phyloP scores from a whole-genome alignment of 495 filamentous ascomycete species.

The Penicillium pancosmium region DNA sequence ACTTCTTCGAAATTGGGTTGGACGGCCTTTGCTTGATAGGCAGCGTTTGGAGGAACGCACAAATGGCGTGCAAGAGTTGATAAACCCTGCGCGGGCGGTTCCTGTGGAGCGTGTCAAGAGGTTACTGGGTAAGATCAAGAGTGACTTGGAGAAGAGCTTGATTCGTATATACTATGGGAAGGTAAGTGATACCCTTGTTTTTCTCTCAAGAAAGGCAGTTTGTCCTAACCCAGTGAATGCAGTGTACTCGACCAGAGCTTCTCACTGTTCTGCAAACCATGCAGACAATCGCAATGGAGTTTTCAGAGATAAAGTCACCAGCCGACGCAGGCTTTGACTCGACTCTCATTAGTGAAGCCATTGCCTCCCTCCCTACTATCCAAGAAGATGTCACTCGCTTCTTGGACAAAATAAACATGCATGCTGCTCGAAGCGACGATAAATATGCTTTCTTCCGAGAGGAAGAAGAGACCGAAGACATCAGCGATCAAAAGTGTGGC shows the following conservation, averaged over 20 bases:
- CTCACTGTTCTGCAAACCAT: conserved; percentile 82
- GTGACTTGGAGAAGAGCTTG: conserved; percentile 86
- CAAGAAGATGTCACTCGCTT: conserved; percentile 66
- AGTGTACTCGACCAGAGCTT: conserved; percentile 89
- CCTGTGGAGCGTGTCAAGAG: conserved; percentile 72
- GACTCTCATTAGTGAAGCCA: conserved; percentile 66
- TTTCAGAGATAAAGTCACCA: conserved; percentile 62
- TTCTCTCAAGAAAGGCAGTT: background rate
- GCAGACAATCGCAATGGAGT: conserved; percentile 77
- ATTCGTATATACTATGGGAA: conserved; percentile 97
- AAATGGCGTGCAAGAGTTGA: conserved; percentile 85
- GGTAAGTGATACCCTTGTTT: conserved; percentile 30
- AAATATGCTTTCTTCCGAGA: conserved; percentile 94
- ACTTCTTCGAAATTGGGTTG: conserved; percentile 92
- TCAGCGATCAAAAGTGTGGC: conserved; percentile 84
- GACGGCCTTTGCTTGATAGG: conserved; percentile 83
- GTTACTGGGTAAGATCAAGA: conserved; percentile 70
- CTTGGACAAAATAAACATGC: conserved; percentile 81
- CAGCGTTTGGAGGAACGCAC: conserved; percentile 78
- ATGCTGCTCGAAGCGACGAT: conserved; percentile 84
- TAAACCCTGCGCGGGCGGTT: conserved; percentile 62
- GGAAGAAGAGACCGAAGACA: conserved; percentile 80
- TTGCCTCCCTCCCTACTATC: conserved; percentile 78
- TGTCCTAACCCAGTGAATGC: conserved; percentile 27
- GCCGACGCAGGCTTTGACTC: conserved; percentile 76